Evolutionary conservation across 1,284 basidiomycete species (phyloP).

Genomic region (Cystobasidium sp.): DNA sequence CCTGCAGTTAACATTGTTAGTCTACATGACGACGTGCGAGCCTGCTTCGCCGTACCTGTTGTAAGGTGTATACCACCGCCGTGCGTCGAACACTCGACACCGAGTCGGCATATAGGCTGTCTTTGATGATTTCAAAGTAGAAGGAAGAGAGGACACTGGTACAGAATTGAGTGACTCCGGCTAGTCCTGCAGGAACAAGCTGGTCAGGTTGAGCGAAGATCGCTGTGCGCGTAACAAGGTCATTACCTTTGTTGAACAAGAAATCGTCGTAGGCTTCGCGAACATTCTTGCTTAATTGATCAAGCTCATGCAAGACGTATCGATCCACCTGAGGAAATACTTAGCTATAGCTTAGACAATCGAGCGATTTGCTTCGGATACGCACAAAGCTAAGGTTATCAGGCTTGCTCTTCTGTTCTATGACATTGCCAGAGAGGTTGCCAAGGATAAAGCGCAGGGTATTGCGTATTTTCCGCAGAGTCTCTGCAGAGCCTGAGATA

Average conservation of each 20-base stretch:
- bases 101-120: conserved; percentile 80
- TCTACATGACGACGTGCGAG: no score
- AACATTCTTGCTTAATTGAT: conserved; percentile 70
- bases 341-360: neutral
- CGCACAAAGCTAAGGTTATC: conserved; percentile 68
- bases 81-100: conserved; percentile 64
- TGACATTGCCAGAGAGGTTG: conserved; percentile 63
- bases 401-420: conserved; percentile 54
- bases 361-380: conserved; percentile 30
- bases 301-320: conserved; percentile 84
- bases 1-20: conserved; percentile 58
- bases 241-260: conserved; percentile 81
- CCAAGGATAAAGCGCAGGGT: conserved; percentile 87
- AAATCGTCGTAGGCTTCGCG: conserved; percentile 72
- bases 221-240: conserved; percentile 46
- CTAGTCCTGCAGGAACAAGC: neutral
- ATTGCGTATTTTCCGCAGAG: conserved; percentile 83
- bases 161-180: conserved; percentile 54
- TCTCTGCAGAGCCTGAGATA: conserved; percentile 76
- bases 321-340: conserved; percentile 68
- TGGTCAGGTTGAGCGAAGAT: neutral
- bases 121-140: conserved; percentile 92
- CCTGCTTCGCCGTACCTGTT: conserved; percentile 63
- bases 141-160: conserved; percentile 63
- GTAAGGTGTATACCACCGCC: conserved; percentile 71